Evolutionary conservation across 768 basidiomycete species (phyloP).

Genomic region (Rhodocollybia butyracea): DNA sequence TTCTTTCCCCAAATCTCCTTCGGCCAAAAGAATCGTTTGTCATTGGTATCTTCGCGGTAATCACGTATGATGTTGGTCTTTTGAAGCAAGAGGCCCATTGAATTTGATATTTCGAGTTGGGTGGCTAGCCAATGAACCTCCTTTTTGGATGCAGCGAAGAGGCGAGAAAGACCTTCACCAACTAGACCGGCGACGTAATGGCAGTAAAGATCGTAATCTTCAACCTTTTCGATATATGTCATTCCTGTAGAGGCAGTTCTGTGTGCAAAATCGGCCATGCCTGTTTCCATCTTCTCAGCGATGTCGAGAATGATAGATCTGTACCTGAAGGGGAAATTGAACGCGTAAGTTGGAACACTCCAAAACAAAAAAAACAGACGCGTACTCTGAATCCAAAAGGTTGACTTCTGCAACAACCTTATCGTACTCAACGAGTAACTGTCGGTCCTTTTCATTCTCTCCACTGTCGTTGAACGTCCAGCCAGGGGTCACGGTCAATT

Average conservation of each 20-base stretch:
- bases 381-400: constrained; percentile 61
- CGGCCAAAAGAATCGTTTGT: constrained; percentile 91
- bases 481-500: constrained; percentile 73
- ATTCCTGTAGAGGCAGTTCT: constrained; percentile 69
- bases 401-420: constrained; percentile 79
- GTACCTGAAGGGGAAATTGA: constrained; percentile 44
- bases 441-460: constrained; percentile 84
- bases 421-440: constrained; percentile 81
- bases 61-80: constrained; percentile 99
- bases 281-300: constrained; percentile 80
- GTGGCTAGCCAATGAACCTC: constrained; percentile 70
- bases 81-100: constrained; percentile 93
- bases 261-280: constrained; percentile 96
- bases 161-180: constrained; percentile 88
- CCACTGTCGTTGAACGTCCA: constrained; percentile 86
- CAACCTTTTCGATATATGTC: constrained; percentile 68
- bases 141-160: constrained; percentile 84
- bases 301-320: constrained; percentile 82
- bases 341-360: constrained; percentile 5
- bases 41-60: constrained; percentile 85
- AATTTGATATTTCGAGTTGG: constrained; percentile 87
- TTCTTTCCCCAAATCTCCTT: constrained; percentile 79
- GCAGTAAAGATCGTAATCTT: constrained; percentile 96
- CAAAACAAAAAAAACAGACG: constrained; percentile 5
- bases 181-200: constrained; percentile 98